Evolutionary conservation across 1,284 basidiomycete species (phyloP), one percentile per base, ranked within the genome.

Genomic region (Ustilago vetiveriae): DNA sequence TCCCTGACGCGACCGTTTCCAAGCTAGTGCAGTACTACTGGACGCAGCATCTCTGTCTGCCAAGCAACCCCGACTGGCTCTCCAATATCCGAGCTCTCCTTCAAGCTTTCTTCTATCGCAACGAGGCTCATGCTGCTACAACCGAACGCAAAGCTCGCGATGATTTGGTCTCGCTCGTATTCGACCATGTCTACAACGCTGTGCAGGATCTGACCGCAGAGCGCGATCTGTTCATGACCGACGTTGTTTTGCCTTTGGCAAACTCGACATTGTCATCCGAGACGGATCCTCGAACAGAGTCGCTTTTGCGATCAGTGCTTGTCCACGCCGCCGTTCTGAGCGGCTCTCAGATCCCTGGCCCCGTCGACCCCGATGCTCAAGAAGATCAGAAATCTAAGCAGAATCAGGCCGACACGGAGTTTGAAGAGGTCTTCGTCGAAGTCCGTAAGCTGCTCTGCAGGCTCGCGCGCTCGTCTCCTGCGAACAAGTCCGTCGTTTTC

Each of bases 11-110:
- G 3, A 71, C 73, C 17, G 54, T 76, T 14, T 68, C 69, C 6
- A 71, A 77, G 24, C 63, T 82, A 27, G 60, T 82, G 10, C 57
- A 70, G 16, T 76, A 73, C 58, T 74, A 74, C 52, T 67, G 71
- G 42, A 46, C 52, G 1, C 71, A 79, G 50, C 74, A 79, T 45
- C 71, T 74, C 17, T 81, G 78, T 49, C 46, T 82, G 17, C 80
- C 80, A 3, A 74, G 75, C 47, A 70, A 72, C 17, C 59, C 75
- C 2, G 62, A 72, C 11, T 82, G 80, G 80, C 71, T 82, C 22
- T 38, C 48, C 32, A 77, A 79, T 56, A 71, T 79, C 24, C 59
- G 66, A 10, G 53, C 59, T 9, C 72, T 82, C 2, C 44, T 81
- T 30, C 57, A 74, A 29, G 79, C 78, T 1, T 76, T 81, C 35